These are phyloP conservation scores for Cercophora newfieldiana DNA, from an alignment of 495 filamentous ascomycete species.

Conservation along the genomic window DNA sequence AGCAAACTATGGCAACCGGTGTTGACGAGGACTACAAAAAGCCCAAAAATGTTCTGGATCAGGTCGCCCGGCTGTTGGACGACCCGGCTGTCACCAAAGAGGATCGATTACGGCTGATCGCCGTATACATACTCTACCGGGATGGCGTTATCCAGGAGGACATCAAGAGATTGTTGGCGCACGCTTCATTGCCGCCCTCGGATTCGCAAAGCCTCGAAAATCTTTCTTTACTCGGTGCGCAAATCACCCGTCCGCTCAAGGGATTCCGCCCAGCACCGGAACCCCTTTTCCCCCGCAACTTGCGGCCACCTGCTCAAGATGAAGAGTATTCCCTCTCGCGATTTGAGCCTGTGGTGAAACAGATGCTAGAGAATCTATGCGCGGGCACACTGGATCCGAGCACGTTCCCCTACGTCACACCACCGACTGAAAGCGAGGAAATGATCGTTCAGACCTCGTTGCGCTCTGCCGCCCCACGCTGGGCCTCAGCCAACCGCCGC, in stretches of 20 bases:
- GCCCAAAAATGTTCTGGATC: conserved; percentile 82
- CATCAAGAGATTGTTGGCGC: conserved; percentile 78
- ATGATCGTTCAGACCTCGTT: conserved; percentile 69
- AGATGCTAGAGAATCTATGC: conserved; percentile 76
- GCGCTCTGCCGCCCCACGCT: conserved; percentile 85
- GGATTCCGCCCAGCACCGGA: conserved; percentile 64
- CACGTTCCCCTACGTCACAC: conserved; percentile 79
- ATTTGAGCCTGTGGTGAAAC: conserved; percentile 70
- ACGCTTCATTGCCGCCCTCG: conserved; percentile 72
- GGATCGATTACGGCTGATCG: conserved; percentile 81
- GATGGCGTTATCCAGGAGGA: conserved; percentile 89
- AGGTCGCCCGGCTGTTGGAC: conserved; percentile 83
- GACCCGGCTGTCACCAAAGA: conserved; percentile 65
- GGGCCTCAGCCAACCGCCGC: conserved; percentile 78
- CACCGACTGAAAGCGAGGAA: conserved; percentile 56
- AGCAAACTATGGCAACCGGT: conserved; percentile 85
- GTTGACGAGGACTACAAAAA: conserved; percentile 90
- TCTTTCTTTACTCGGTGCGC: conserved; percentile 78
- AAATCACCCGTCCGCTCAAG: conserved; percentile 71
- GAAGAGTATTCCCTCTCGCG: conserved; percentile 67
- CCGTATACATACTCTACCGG: conserved; percentile 82
- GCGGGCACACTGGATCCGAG: conserved; percentile 65
- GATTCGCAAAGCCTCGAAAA: conserved; percentile 75
- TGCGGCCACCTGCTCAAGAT: conserved; percentile 51
- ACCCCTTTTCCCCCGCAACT: conserved; percentile 67